Evolutionary conservation across 352 stramenopile species (phyloP).

Genomic region (Phytophthora citricola): DNA sequence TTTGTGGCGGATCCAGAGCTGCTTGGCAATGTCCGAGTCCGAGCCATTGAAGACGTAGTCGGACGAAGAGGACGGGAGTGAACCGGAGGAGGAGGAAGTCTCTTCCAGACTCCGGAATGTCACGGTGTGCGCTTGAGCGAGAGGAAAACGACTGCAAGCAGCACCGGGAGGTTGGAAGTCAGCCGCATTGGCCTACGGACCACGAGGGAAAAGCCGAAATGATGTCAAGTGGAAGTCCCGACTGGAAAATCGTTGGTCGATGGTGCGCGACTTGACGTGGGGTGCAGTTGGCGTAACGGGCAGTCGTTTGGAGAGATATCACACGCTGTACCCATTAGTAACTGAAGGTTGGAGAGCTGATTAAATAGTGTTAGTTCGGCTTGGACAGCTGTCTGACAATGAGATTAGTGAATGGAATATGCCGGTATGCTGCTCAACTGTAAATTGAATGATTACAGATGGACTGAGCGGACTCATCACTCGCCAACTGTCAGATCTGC

Average conservation of each 20-base stretch:
- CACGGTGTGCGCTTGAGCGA: conserved; percentile 9
- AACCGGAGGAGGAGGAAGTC: conserved; percentile 1
- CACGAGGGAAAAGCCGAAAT: conserved; percentile 17
- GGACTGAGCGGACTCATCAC: conserved; percentile 2
- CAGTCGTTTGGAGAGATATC: conserved; percentile 19
- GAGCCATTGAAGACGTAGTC: conserved; percentile 39
- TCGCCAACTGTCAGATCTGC: background rate
- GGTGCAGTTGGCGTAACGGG: background rate
- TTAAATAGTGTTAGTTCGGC: conserved; percentile 3
- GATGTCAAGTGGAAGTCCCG: background rate
- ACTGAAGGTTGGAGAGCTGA: background rate
- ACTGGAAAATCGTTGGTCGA: conserved; percentile 12
- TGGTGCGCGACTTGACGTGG: conserved; percentile 17
- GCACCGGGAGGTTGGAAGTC: background rate
- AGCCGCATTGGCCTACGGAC: conserved; percentile 8
- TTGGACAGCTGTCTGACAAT: no score
- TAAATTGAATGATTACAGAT: background rate
- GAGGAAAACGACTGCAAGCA: background rate
- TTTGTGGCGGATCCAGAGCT: conserved; percentile 36
- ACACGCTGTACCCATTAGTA: conserved; percentile 29
- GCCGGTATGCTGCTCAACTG: conserved; percentile 1
- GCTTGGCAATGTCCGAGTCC: conserved; percentile 45
- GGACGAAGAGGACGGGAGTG: background rate
- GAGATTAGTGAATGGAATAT: background rate
- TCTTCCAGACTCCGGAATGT: conserved; percentile 27